phyloP scores from a whole-genome alignment of 495 filamentous ascomycete species.

The Lasiosphaeria hispida region DNA sequence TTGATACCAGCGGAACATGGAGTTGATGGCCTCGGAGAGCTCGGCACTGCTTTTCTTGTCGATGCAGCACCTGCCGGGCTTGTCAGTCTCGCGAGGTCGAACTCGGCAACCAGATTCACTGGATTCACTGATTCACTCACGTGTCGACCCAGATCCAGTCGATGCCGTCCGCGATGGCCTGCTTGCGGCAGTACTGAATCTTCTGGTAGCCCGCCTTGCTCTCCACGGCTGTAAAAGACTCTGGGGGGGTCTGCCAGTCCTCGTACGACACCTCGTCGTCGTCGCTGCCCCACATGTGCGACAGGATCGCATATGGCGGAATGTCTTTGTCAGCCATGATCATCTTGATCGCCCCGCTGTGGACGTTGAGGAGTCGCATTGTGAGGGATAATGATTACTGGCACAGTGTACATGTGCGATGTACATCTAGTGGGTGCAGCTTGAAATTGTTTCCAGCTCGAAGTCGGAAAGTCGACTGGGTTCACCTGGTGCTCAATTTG shows the following conservation, averaged over 20 bases:
- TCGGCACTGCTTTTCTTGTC: slow-evolving; percentile 12
- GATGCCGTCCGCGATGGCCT: slow-evolving; percentile 5
- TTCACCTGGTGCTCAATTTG: too few relatives aligned
- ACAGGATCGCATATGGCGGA: slow-evolving; percentile 15
- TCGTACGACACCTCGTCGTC: slow-evolving; percentile 17
- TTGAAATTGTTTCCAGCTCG: too few relatives aligned
- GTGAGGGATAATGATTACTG: too few relatives aligned
- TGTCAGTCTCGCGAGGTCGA: background rate
- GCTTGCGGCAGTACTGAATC: slow-evolving; percentile 13
- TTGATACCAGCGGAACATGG: slow-evolving; percentile 7
- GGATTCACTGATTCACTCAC: background rate
- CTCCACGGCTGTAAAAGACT: background rate
- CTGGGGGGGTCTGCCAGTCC: background rate
- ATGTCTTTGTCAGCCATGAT: slow-evolving; percentile 1
- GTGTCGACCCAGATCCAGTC: slow-evolving; percentile 17
- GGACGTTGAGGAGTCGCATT: too few relatives aligned
- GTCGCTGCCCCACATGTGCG: slow-evolving; percentile 20
- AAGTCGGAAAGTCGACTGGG: too few relatives aligned
- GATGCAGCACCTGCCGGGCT: slow-evolving; percentile 1
- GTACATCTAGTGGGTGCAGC: too few relatives aligned
- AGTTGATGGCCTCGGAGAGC: slow-evolving; percentile 6
- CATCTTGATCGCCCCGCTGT: too few relatives aligned
- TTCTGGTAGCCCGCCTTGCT: slow-evolving; percentile 16
- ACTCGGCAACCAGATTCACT: too few relatives aligned
- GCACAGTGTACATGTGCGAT: too few relatives aligned